Base-by-base conservation (phyloP, 169 alveolate genomes). In the Cryptosporidium muris region DNA sequence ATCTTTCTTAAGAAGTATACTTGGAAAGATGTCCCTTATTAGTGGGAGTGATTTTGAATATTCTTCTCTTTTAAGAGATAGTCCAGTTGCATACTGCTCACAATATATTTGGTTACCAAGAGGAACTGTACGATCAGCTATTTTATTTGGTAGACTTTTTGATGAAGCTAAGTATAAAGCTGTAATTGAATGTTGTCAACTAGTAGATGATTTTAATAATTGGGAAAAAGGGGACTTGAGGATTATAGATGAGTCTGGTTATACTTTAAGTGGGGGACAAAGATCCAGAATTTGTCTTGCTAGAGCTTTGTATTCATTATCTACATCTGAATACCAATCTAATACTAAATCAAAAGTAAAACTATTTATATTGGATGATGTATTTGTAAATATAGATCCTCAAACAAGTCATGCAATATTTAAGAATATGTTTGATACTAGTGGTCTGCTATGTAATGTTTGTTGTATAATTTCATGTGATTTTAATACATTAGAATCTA, bases 231-330 rank as follows among this genome's bases (percentile, higher is more conserved):
- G 54, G 16, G 82, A 68, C 56, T 7, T 54, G 34, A 68, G 82
- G n/a, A 48, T 52, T 54, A 6, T 68, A 12, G 82, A 68, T 68
- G 82, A 68, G 48, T 53, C 54, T 42, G 82, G 56, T 54, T 52
- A 68, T 40, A 52, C 82, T 25, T 63, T 68, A 12, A 68, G 82
- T 8, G 42, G 43, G 38, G 82, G 82, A 1, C 82, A 68, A 12
- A 68, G 56, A 54, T 68, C 82, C 11, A 68, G 82, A 68, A 53
- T 68, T 53, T 52, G 42, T 34, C 40, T 68, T 4, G 82, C 82
- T 9, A 52, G 82, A 56, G 11, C 67, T 38, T 52, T 68, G 12
- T 68, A 68, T 54, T 68, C 37, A 14, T 54, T 53, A 3, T 48
- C 14, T n/a, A 9, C 1, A 8, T 47, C 25, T 8, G 62, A 64